Base-by-base conservation (phyloP, 1,139 yeast species). In the Magnusiomyces sp. region DNA sequence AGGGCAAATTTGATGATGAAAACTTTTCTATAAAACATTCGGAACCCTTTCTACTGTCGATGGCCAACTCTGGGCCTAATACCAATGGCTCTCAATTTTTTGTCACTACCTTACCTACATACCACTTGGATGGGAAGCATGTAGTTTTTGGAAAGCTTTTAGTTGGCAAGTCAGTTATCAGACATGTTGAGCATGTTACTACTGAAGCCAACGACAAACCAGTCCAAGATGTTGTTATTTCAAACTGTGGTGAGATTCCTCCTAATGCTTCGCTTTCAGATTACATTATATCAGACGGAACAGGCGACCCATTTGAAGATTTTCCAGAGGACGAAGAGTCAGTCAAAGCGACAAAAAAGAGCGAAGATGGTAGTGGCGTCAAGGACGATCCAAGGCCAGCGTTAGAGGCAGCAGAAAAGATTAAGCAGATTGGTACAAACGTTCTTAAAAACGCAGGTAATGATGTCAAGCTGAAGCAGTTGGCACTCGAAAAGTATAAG, bases 1-100 rank as follows among this genome's bases (percentile, higher is more conserved):
- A 87, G 61, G 76, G 74, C 65, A 89, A 88, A 68, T 92, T 92
- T 64, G 94, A 85, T 64, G 97, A 92, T 65, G 98, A 92, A 69
- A 88, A 87, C 80, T 89, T 89, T 68, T 57, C 71, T 64, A 76
- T 82, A 74, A 85, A 72, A 70, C 96, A 88, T 76, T 84, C 83
- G 68, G 29, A 23, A 23, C 29, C 29, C 29, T 23, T 23, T 23
- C 90, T 92, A 67, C 29, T 72, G 17, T 64, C 73, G 7, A 72
- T 72, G 76, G 76, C 75, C 51, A 72, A 72, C 51, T 64, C 72
- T 5, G 76, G 75, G 19, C 71, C 70, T 6, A 62, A 70, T 55
- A 65, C 73, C 34, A 71, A 71, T 53, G 73, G 74, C 14, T 69
- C 71, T 43, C 73, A 70, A 53, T 69, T 69, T 49, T 69, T 69